phyloP scores from a whole-genome alignment of 441 rosid species.

The Melastoma candidum region DNA sequence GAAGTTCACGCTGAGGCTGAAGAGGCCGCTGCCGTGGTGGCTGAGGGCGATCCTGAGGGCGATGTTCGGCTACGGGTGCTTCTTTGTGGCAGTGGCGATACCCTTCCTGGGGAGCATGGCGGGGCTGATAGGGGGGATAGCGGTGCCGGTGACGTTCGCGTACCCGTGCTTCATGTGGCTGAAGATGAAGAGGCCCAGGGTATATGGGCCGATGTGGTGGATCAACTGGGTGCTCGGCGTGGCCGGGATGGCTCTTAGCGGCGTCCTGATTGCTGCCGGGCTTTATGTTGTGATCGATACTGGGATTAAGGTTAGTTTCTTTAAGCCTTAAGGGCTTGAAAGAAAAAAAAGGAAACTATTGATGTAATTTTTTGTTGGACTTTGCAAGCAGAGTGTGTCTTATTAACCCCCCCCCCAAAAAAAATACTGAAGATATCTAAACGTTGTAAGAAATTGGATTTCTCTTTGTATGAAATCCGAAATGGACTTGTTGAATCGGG shows the following conservation, averaged over 20 bases:
- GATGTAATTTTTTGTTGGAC: too few species aligned
- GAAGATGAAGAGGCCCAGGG: conserved; percentile 32
- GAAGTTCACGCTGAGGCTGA: conserved; percentile 19
- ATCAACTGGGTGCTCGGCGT: conserved; percentile 28
- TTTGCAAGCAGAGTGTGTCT: not conserved
- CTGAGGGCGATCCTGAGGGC: conserved; percentile 37
- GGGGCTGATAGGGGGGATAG: conserved; percentile 51
- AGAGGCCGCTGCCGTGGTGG: conserved; percentile 26
- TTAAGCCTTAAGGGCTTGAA: conserved; percentile 29
- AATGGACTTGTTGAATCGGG: too few species aligned
- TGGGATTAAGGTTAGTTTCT: conserved; percentile 38
- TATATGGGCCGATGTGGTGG: conserved; percentile 39
- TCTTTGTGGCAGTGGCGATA: conserved; percentile 27
- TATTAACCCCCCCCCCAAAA: too few species aligned
- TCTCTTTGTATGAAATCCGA: too few species aligned
- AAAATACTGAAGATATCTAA: too few species aligned
- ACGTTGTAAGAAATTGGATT: too few species aligned
- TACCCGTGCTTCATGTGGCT: conserved; percentile 22
- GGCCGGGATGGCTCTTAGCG: conserved; percentile 15
- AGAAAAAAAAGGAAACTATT: too few species aligned
- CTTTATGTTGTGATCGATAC: conserved; percentile 14
- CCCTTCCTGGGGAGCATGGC: conserved; percentile 16
- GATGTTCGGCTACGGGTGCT: conserved; percentile 34
- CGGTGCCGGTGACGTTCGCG: conserved; percentile 54
- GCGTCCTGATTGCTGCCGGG: conserved; percentile 12